Base-by-base conservation (phyloP, 805 yeast genomes). In the Maudiozyma pseudohumilis region DNA sequence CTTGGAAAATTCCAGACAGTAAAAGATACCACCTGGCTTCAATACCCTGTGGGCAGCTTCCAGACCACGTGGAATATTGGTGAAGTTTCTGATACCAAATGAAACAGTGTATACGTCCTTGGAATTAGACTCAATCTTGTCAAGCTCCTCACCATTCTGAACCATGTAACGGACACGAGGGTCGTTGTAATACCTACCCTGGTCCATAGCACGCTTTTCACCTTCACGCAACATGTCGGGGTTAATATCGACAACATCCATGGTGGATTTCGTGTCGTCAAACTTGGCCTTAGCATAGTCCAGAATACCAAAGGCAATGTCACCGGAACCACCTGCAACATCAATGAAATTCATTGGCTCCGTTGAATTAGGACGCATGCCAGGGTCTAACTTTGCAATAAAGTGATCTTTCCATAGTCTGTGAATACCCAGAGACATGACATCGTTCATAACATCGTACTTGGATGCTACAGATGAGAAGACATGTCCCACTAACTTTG, bases 241-340 rank as follows among this genome's bases (percentile, higher is more conserved):
- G 58, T 92, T 92, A 63, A 92, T 92, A 61, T 92, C 98, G 4
- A 86, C 94, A 34, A 92, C 75, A 7, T 88, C 85, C 92, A 92
- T 92, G 19, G 78, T 75, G 24, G 86, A 75, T 43, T 69, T 66
- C 27, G 61, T 69, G 63, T 92, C 98, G 40, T 81, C 79, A 55
- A 77, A 85, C 44, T 77, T 74, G 28, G 68, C 62, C 45, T 80
- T 77, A 8, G 97, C 97, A 61, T 92, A 95, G 52, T 87, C 95
- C 44, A 92, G 68, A 45, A 92, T 70, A 2, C 98, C 94, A 63
- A 86, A 86, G 1, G 98, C 98, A 61, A 92, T 89, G 56, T 92
- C 98, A 33, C 98, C 98, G 9, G 97, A 86, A 18, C 98, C 98
- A 42, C 98, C 98, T 20, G 98, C 98, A 40, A 92, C 97, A 61